Evolutionary conservation across 1,284 basidiomycete species (phyloP).

Genomic region (Mycosarcoma maydis): DNA sequence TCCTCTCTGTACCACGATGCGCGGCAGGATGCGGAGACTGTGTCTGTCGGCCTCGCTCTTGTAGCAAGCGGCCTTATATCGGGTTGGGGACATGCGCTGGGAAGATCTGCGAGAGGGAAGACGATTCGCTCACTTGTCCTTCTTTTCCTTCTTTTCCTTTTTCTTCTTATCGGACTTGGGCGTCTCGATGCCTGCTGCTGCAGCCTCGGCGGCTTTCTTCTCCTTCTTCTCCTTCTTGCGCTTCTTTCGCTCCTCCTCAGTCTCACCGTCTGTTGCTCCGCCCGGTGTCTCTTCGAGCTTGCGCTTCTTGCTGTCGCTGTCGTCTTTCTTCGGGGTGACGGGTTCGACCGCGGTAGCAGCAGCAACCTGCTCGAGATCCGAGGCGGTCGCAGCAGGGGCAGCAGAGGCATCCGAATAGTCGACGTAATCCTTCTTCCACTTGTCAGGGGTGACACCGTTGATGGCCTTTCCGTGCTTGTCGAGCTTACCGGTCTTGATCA

Average conservation of each 20-base stretch:
- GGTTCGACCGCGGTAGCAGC: slow-evolving; percentile 43
- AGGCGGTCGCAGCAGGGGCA: slow-evolving; percentile 51
- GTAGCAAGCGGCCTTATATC: not conserved
- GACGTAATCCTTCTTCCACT: slow-evolving; percentile 91
- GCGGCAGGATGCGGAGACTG: slow-evolving; percentile 41
- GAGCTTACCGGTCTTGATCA: slow-evolving; percentile 80
- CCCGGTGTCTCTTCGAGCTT: slow-evolving; percentile 63
- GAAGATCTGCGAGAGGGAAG: not conserved
- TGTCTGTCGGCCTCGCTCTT: not conserved
- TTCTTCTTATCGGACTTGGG: slow-evolving; percentile 58
- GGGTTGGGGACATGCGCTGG: not conserved
- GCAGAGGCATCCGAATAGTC: slow-evolving; percentile 76
- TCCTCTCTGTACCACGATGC: slow-evolving; percentile 26
- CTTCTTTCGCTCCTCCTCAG: slow-evolving; percentile 64
- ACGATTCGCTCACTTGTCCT: slow-evolving; percentile 44
- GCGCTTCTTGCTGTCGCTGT: slow-evolving; percentile 68
- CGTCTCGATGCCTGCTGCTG: slow-evolving; percentile 43
- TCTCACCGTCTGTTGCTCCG: slow-evolving; percentile 49
- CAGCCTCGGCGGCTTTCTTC: slow-evolving; percentile 62
- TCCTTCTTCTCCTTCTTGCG: slow-evolving; percentile 67
- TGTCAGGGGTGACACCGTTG: slow-evolving; percentile 86
- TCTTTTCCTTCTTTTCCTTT: slow-evolving; percentile 61
- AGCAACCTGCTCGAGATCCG: slow-evolving; percentile 23
- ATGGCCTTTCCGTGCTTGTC: slow-evolving; percentile 94
- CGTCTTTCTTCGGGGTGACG: slow-evolving; percentile 37